Evolutionary conservation across 345 rosid species (phyloP), one percentile per base, ranked within the genome.

Genomic region (Moricandia moricandioides): DNA sequence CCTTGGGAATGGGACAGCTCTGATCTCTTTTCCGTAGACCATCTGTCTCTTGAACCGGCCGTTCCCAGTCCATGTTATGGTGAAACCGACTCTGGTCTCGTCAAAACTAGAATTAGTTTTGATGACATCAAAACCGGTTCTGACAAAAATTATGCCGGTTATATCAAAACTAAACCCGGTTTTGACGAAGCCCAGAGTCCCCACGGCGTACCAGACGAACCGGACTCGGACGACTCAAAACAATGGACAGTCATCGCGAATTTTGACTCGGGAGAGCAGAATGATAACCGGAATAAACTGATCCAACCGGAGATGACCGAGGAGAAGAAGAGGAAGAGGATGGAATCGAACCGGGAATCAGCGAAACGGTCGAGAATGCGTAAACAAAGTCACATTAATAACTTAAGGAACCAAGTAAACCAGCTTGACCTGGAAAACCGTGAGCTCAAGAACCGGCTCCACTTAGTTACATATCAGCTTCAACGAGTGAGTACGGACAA

Each of bases 291-390:
- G 37, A 30, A 82, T 86, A 17, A 71, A 77, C 76, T 51, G 5
- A 54, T 6, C 9, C 57, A 61, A 54, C 17, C 80, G 18, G 81
- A 65, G 63, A 61, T 83, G 37, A 91, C 86, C 73, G 81, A 78
- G 7, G 73, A 72, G 71, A 80, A 93, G 18, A 93, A 87, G 80
- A 75, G 80, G 69, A 87, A 85, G 79, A 85, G 98, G 72, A 91
- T 85, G 97, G 70, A 87, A 76, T 93, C 98, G 65, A 93, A 91
- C 89, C 87, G 97, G 81, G 98, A 93, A 71, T 91, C 98, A 10
- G 97, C 98, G 3, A 82, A 89, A 86, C 82, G 98, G 79, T 91
- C 97, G 2, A 82, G 98, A 70, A 85, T 85, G 91, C 87, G 97
- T 68, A 93, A 88, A 73, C 94, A 88, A 76, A 86, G 74, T 80